phyloP scores from a whole-genome alignment of 257 asterid genomes.

The Primulina tabacum region DNA sequence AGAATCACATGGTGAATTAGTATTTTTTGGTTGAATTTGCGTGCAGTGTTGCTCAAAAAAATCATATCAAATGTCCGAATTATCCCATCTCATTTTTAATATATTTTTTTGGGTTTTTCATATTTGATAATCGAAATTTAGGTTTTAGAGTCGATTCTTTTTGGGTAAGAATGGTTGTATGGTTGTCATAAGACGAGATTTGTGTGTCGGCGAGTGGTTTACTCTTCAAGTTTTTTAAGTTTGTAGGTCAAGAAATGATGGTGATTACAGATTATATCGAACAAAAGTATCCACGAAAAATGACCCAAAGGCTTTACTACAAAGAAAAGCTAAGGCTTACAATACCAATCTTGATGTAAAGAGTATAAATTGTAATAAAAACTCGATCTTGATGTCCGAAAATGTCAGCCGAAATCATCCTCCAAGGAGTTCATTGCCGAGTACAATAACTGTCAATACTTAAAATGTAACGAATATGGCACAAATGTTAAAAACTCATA shows the following conservation, averaged over 20 bases:
- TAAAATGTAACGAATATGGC: not conserved
- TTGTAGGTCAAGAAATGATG: no score
- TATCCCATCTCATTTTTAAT: not conserved
- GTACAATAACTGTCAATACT: slow-evolving; percentile 3
- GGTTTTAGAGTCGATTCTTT: not conserved
- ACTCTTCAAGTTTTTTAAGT: no score
- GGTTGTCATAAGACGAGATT: not conserved
- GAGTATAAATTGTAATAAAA: not conserved
- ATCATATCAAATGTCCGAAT: not conserved
- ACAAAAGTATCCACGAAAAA: not conserved
- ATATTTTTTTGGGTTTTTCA: not conserved
- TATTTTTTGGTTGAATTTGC: not conserved
- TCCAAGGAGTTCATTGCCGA: not conserved
- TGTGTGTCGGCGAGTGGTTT: not conserved
- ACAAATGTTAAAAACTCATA: slow-evolving; percentile 4
- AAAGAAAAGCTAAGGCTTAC: no score
- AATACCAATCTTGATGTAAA: not conserved
- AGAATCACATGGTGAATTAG: slow-evolving; percentile 9
- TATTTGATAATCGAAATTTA: not conserved
- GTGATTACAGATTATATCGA: not conserved
- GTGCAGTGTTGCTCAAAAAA: not conserved
- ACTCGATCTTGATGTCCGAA: not conserved
- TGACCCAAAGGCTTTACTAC: not conserved
- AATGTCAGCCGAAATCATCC: not conserved
- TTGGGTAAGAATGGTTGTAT: not conserved